phyloP scores from a whole-genome alignment of 2,329 filamentous ascomycete genomes.

The Fusarium siculi region DNA sequence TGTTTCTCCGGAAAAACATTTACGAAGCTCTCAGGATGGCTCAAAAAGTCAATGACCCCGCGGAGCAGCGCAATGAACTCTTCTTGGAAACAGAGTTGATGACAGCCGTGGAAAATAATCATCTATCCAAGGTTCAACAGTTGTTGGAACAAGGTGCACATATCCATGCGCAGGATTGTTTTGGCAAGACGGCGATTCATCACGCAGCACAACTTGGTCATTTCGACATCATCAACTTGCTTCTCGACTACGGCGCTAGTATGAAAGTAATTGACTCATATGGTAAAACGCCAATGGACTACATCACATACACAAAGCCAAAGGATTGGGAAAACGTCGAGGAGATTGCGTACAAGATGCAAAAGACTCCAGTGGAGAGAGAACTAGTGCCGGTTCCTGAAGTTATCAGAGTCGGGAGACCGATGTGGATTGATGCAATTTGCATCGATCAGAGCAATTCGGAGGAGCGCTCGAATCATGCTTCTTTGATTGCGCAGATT shows the following conservation, averaged over 20 bases:
- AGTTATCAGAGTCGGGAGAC: background rate
- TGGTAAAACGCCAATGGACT: background rate
- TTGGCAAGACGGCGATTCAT: background rate
- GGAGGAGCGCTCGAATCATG: background rate
- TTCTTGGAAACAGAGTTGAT: background rate
- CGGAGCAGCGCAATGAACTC: background rate
- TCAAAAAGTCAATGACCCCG: background rate
- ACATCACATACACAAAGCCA: background rate
- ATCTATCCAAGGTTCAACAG: background rate
- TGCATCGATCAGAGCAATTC: background rate
- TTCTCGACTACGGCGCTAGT: constrained; percentile 3
- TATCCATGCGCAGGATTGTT: background rate
- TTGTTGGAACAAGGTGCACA: background rate
- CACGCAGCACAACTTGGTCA: background rate
- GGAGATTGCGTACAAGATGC: background rate
- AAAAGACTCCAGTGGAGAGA: background rate
- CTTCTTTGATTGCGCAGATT: background rate
- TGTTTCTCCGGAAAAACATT: background rate
- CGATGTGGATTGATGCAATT: constrained; percentile 12
- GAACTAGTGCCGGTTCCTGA: background rate
- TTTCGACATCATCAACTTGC: background rate
- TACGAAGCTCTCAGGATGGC: constrained; percentile 4
- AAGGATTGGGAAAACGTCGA: background rate
- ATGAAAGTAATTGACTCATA: background rate
- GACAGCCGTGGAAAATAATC: background rate